Evolutionary conservation across 176 grass and related monocot genomes (phyloP).

Genomic region (Cenchrus americanus): DNA sequence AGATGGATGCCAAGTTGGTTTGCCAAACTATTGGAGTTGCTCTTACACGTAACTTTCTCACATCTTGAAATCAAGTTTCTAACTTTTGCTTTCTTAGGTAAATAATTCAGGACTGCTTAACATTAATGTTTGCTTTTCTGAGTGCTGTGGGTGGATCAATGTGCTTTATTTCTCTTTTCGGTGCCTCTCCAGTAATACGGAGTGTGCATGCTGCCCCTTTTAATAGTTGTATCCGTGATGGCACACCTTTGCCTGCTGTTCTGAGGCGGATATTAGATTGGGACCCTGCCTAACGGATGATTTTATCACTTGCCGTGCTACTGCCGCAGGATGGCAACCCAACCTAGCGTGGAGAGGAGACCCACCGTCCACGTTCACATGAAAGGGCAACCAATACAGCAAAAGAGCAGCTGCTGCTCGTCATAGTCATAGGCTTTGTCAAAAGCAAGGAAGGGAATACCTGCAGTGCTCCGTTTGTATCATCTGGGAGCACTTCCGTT

Average conservation of each 20-base stretch:
- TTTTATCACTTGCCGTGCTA: conserved; percentile 24
- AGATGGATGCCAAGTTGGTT: too few relatives aligned
- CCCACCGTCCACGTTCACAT: conserved; percentile 67
- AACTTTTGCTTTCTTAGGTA: not conserved
- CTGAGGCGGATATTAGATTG: not conserved
- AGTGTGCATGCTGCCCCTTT: not conserved
- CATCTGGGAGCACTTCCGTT: not conserved
- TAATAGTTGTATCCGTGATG: not conserved
- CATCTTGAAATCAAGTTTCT: not conserved
- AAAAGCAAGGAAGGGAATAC: not conserved
- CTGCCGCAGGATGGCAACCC: conserved; percentile 69
- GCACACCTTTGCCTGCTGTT: not conserved
- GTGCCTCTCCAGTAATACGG: not conserved
- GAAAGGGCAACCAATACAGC: conserved; percentile 82
- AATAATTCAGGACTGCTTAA: not conserved
- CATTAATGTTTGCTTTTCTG: not conserved
- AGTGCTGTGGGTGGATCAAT: not conserved
- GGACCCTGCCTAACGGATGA: conserved; percentile 7
- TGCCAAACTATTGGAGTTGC: too few relatives aligned
- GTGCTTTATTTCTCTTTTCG: conserved; percentile 24
- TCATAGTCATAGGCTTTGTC: conserved; percentile 23
- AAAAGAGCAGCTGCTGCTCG: conserved; percentile 80
- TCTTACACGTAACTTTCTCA: not conserved
- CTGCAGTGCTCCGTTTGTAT: not conserved
- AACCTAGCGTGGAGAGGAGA: conserved; percentile 55